phyloP scores from a whole-genome alignment of 352 stramenopile genomes.

The Hyaloperonospora brassicae region DNA sequence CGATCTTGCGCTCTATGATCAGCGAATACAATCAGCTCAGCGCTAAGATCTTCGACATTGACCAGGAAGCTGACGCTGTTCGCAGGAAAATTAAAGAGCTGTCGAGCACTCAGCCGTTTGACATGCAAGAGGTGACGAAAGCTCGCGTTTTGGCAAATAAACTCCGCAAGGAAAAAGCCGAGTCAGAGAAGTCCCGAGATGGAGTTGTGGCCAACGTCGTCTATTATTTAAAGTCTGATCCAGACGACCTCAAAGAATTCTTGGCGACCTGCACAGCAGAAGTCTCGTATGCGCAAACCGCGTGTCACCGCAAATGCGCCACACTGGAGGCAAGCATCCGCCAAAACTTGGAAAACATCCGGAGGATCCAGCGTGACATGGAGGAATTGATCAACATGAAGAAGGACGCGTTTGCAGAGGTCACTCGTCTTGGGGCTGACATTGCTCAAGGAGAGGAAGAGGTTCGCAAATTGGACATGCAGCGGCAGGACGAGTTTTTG shows the following conservation, averaged over 20 bases:
- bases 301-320: slow-evolving; percentile 46
- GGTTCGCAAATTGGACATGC: slow-evolving; percentile 36
- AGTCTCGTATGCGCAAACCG: slow-evolving; percentile 37
- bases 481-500: slow-evolving; percentile 40
- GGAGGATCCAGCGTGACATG: slow-evolving; percentile 39
- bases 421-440: slow-evolving; percentile 41
- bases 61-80: slow-evolving; percentile 28
- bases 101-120: slow-evolving; percentile 16
- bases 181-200: slow-evolving; percentile 38
- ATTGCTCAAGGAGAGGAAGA: slow-evolving; percentile 34
- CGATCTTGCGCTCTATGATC: slow-evolving; percentile 44
- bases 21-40: slow-evolving; percentile 51
- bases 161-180: slow-evolving; percentile 18
- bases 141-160: slow-evolving; percentile 10
- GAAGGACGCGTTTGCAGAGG: slow-evolving; percentile 38
- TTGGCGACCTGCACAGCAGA: slow-evolving; percentile 29
- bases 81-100: slow-evolving; percentile 34
- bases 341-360: slow-evolving; percentile 26
- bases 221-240: slow-evolving; percentile 41
- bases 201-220: slow-evolving; percentile 38
- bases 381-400: slow-evolving; percentile 52
- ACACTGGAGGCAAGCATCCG: slow-evolving; percentile 35
- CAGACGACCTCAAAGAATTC: slow-evolving; percentile 32
- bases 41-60: slow-evolving; percentile 34
- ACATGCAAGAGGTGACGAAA: slow-evolving; percentile 32